Conservation (phyloP, 2,329 filamentous ascomycete genomes). For the Ilyonectria sp. region DNA sequence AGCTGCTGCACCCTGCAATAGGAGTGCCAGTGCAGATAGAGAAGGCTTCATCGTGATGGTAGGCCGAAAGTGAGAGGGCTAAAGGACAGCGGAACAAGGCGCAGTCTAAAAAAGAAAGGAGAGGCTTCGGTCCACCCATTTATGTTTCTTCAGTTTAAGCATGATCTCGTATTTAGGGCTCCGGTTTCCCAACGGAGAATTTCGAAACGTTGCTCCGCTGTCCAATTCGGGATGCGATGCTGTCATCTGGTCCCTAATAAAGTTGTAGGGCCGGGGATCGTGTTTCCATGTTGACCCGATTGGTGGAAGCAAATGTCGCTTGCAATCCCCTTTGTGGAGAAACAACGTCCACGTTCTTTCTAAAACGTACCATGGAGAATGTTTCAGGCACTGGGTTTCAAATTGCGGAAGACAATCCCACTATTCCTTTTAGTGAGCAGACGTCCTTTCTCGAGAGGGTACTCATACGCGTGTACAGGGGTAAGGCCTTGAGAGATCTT, state of each 20-base stretch:
- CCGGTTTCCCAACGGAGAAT: constrained; percentile 7
- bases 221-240: constrained; percentile 18
- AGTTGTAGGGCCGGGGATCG: constrained; percentile 2
- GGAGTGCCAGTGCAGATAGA: constrained; percentile 4
- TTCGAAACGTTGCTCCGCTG: constrained; percentile 11
- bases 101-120: neutral
- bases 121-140: neutral
- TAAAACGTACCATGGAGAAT: neutral
- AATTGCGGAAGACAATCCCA: neutral
- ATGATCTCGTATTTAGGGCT: neutral
- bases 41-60: constrained; percentile 13
- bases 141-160: neutral
- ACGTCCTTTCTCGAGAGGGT: too few relatives aligned
- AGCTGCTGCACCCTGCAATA: constrained; percentile 32
- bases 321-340: constrained; percentile 20
- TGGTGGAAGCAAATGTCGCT: constrained; percentile 21
- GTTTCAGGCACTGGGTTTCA: constrained; percentile 21
- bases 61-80: neutral
- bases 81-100: neutral
- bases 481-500: too few relatives aligned
- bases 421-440: too few relatives aligned
- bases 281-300: constrained; percentile 14
- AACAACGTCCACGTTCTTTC: constrained; percentile 13
- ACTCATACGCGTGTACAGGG: neutral
- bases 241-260: constrained; percentile 12